A percentile compares a stretch with the other conserved stretches of the same genome.
phyloP scores from a whole-genome alignment of 2,329 filamentous ascomycete species.

The Botrytis fabae region DNA sequence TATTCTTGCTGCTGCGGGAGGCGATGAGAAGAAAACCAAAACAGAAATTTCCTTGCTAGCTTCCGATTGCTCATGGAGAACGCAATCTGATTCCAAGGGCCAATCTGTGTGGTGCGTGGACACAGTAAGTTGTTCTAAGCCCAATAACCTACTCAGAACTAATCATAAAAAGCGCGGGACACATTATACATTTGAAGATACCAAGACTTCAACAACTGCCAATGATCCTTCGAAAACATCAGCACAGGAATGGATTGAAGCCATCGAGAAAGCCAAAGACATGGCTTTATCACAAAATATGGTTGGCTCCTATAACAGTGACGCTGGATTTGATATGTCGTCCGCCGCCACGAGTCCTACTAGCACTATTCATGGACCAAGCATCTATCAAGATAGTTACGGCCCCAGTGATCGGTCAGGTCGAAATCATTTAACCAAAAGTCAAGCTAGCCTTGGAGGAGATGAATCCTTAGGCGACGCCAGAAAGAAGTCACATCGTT shows the following conservation, averaged over 20 bases:
- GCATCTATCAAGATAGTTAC: conserved; percentile 54
- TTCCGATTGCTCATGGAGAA: conserved; percentile 75
- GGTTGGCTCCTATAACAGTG: conserved; percentile 63
- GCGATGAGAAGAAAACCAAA: conserved; percentile 94
- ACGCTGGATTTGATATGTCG: conserved; percentile 68
- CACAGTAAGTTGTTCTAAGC: conserved; percentile 64
- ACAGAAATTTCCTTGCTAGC: conserved; percentile 82
- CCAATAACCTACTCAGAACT: conserved; percentile 17
- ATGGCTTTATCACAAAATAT: conserved; percentile 74
- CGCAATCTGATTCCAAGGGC: conserved; percentile 81
- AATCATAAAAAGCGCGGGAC: conserved; percentile 63
- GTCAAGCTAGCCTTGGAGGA: conserved; percentile 54
- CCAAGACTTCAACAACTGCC: conserved; percentile 65
- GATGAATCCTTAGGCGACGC: conserved; percentile 41
- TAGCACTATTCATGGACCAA: conserved; percentile 66
- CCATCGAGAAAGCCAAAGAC: conserved; percentile 81
- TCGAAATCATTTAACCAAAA: conserved; percentile 60
- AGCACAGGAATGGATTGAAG: conserved; percentile 90
- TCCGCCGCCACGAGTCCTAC: conserved; percentile 72
- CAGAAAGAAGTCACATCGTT: conserved; percentile 61
- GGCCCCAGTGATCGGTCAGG: conserved; percentile 54
- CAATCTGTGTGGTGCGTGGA: conserved; percentile 88
- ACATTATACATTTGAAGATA: conserved; percentile 90
- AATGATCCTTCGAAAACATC: conserved; percentile 65
- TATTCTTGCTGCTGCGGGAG: conserved; percentile 84